phyloP scores from a whole-genome alignment of 1,139 yeast species.

The Taphrina sp. region DNA sequence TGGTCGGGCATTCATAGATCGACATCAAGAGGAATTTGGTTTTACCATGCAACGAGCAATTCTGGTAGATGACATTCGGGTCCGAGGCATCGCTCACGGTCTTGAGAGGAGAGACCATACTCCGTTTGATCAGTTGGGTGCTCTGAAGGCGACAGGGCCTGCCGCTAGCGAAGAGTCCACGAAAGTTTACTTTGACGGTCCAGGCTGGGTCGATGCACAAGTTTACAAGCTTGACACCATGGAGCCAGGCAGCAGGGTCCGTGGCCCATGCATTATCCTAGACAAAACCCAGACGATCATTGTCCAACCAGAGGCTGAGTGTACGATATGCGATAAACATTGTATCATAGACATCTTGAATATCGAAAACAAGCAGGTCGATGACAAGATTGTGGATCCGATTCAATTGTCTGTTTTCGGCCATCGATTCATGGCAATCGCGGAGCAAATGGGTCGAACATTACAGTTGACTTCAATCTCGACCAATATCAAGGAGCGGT shows the following conservation, averaged over 20 bases:
- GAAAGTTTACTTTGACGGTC: slow-evolving; percentile 48
- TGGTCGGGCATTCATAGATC: slow-evolving; percentile 48
- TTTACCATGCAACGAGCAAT: slow-evolving; percentile 62
- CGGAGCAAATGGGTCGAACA: slow-evolving; percentile 77
- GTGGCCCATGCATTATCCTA: slow-evolving; percentile 80
- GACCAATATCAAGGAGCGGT: slow-evolving; percentile 69
- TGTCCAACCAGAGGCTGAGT: slow-evolving; percentile 68
- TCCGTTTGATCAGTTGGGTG: slow-evolving; percentile 20
- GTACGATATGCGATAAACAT: slow-evolving; percentile 62
- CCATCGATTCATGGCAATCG: slow-evolving; percentile 74
- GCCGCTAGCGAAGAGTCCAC: slow-evolving; percentile 42
- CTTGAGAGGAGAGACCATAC: slow-evolving; percentile 34
- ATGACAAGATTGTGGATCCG: slow-evolving; percentile 52
- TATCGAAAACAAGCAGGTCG: slow-evolving; percentile 41
- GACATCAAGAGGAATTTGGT: slow-evolving; percentile 69
- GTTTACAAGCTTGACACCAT: slow-evolving; percentile 56
- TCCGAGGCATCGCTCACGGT: slow-evolving; percentile 61
- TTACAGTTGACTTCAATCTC: slow-evolving; percentile 70
- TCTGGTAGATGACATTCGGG: slow-evolving; percentile 78
- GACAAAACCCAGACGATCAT: slow-evolving; percentile 86
- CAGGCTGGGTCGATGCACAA: slow-evolving; percentile 55
- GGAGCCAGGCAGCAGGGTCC: slow-evolving; percentile 53
- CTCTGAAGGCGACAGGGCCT: slow-evolving; percentile 36
- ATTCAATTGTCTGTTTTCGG: slow-evolving; percentile 68
- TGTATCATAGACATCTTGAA: slow-evolving; percentile 50